Base-by-base conservation (phyloP, 148 eudicot genomes). In the Spergularia marina region DNA sequence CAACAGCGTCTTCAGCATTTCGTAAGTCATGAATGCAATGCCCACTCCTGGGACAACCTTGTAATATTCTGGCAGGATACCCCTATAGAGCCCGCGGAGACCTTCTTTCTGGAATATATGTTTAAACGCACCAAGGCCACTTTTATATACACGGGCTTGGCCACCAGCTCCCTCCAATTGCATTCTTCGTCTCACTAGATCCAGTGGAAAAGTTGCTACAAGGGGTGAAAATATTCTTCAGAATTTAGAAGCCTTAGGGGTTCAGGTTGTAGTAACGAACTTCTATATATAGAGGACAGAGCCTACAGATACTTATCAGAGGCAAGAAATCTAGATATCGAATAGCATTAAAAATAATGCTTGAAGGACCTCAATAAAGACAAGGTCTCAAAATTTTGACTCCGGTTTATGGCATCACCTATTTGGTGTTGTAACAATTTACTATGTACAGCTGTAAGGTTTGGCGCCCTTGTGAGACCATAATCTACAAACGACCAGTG, bases 1-100 rank as follows among this genome's bases (percentile, higher is more conserved):
- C 53, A 87, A 83, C 64, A 89, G 81, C 79, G 79, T 83, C 86
- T 86, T 89, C 64, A 89, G 76, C 14, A 82, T 82, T 82, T 89
- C 91, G 34, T 87, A 87, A 9, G 93, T 87, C 93, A 87, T 82
- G 79, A 89, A 89, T 54, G 86, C 91, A 52, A 89, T 89, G 63
- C 93, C 93, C 13, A 89, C 90, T 21, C 90, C 87, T 10, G 93
- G 93, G 53, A 89, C 91, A 66, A 89, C 93, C 73, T 87, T 89
- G 86, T 77, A 87, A 53, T 85, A 89, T 71, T 89, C 93, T 0
- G 93, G 90, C 55, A 89, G 81, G 70, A 89, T 89, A 25, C 93
- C 93, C 66, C 90, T 89, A 47, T 89, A 89, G 20, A 89, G 57
- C 47, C 93, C 93, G 21, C 86, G 86, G 34, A 84, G 69, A 30